Base-by-base conservation (phyloP, 2,329 filamentous ascomycete genomes). In the Pseudogymnoascus sp. region DNA sequence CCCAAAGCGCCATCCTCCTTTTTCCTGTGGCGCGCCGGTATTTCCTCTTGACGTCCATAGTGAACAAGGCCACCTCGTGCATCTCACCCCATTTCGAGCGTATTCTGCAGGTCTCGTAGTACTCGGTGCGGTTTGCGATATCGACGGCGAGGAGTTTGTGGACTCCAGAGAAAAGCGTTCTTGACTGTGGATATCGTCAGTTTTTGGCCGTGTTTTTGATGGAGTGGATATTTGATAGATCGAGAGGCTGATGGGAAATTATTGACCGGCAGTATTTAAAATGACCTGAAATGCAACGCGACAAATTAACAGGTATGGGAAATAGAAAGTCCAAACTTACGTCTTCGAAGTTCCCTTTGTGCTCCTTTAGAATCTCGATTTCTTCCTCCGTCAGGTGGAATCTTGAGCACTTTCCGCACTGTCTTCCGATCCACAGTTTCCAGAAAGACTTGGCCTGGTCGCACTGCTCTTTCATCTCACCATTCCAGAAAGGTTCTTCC, bases 381-480 rank as follows among this genome's bases (percentile, higher is more conserved):
- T 56, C 50, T 21, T 56, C 50, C n/a, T 28, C 28, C 6, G 25
- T 33, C 28, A 56, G 28, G 5, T 56, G 50, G 7, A 56, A 56
- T 35, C 50, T 56, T 4, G 16, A 56, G 10, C 50, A 56, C 10
- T 35, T 56, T 21, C 50, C 2, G 28, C 50, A 56, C n/a, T 21
- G 50, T 35, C 50, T 56, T 11, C 50, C 50, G 23, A 56, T 33
- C 50, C 50, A 56, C 3, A 56, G 50, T 35, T 56, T 56, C 50
- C 50, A 56, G 50, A 56, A 56, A 7, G 50, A 56, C 28, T 56
- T 56, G 50, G 50, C 50, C 50, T 56, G 50, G 16, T 56, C 50
- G 5, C 50, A 56, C 28, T 56, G 50, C 28, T 33, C 28, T 35
- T 56, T 56, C 50, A 56, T 56, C 28, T 56, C 50, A 21, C 35